Evolutionary conservation across 345 rosid species (phyloP).

Genomic region (Gossypium rotundifolium): DNA sequence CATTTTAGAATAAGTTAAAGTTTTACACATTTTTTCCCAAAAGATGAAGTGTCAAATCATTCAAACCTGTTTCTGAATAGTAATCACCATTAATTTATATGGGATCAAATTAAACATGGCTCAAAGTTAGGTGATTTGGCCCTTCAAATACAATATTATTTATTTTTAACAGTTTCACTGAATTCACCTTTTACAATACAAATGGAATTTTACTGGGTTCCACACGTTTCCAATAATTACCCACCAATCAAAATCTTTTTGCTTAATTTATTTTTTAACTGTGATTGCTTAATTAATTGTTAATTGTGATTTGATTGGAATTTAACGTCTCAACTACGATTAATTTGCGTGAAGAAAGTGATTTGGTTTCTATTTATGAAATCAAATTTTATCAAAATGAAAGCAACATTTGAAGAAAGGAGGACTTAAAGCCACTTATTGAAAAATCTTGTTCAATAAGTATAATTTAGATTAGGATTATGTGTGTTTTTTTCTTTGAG

Average conservation of each 20-base stretch:
- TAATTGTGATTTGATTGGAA: neutral
- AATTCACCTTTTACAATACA: neutral
- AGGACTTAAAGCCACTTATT: neutral
- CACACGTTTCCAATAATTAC: neutral
- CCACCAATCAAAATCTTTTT: neutral
- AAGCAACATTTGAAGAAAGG: neutral
- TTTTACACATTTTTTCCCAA: too few relatives aligned
- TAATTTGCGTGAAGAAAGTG: neutral
- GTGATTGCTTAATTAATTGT: neutral
- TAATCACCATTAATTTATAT: neutral
- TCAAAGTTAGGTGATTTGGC: neutral
- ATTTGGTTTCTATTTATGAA: neutral
- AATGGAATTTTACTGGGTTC: conserved; percentile 7
- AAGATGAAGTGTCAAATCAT: too few relatives aligned
- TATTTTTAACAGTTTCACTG: neutral
- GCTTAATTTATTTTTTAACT: neutral
- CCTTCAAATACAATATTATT: neutral
- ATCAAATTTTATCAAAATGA: neutral
- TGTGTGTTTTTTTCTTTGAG: neutral
- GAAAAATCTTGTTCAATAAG: neutral
- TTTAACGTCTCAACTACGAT: neutral
- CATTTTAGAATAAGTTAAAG: too few relatives aligned
- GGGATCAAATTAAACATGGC: neutral
- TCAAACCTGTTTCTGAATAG: neutral
- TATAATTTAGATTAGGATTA: neutral